These are phyloP conservation scores for Starmera pachycereana DNA, from an alignment of 805 yeast genomes.

Conservation along the genomic window DNA sequence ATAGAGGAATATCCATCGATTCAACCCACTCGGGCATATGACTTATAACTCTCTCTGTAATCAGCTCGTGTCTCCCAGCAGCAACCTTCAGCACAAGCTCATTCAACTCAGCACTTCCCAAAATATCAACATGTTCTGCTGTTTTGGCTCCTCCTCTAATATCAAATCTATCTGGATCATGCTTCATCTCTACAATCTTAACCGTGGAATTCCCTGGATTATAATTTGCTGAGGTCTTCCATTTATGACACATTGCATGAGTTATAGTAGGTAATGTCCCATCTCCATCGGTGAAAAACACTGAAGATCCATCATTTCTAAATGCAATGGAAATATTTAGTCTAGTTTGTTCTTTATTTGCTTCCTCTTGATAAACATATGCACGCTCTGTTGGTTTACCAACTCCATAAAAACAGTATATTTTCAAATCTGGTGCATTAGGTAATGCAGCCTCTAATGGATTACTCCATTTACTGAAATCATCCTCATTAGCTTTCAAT, in stretches of 20 bases:
- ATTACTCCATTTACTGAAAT: slow-evolving; percentile 81
- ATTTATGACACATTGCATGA: slow-evolving; percentile 84
- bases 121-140: slow-evolving; percentile 94
- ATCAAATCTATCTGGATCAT: slow-evolving; percentile 90
- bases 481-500: slow-evolving; percentile 52
- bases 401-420: slow-evolving; percentile 90
- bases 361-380: slow-evolving; percentile 70
- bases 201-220: slow-evolving; percentile 75
- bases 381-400: slow-evolving; percentile 95
- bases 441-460: slow-evolving; percentile 91
- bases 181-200: slow-evolving; percentile 80
- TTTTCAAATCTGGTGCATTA: slow-evolving; percentile 83
- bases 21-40: slow-evolving; percentile 50
- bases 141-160: slow-evolving; percentile 96
- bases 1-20: slow-evolving; percentile 6
- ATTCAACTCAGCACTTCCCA: slow-evolving; percentile 88
- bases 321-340: slow-evolving; percentile 66
- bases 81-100: slow-evolving; percentile 79
- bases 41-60: slow-evolving; percentile 51
- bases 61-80: slow-evolving; percentile 63
- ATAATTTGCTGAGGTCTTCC: slow-evolving; percentile 63
- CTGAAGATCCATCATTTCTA: slow-evolving; percentile 51
- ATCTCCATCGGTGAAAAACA: slow-evolving; percentile 84
- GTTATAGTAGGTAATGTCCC: slow-evolving; percentile 87
- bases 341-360: slow-evolving; percentile 36